Evolutionary conservation across 768 basidiomycete genomes (phyloP).

Genomic region (Paxillus involutus): DNA sequence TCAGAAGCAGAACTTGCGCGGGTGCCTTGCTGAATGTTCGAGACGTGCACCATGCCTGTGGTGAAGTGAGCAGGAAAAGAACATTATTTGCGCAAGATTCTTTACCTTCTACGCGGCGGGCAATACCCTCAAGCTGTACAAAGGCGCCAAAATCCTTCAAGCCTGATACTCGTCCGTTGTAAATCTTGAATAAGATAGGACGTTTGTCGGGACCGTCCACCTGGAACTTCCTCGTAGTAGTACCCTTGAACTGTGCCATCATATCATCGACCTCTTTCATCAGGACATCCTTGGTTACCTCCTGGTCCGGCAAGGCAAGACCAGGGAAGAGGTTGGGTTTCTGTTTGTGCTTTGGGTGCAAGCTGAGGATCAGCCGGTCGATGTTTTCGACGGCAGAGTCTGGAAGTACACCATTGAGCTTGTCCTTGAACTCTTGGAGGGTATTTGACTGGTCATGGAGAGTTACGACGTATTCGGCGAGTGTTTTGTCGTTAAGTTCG

Average conservation of each 20-base stretch:
- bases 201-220: slow-evolving; percentile 62
- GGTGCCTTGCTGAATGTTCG: slow-evolving; percentile 81
- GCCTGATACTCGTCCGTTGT: slow-evolving; percentile 80
- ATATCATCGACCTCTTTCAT: slow-evolving; percentile 89
- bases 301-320: slow-evolving; percentile 75
- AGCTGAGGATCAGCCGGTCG: slow-evolving; percentile 89
- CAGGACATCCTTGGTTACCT: slow-evolving; percentile 72
- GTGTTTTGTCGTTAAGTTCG: slow-evolving; percentile 83
- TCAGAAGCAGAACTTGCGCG: slow-evolving; percentile 88
- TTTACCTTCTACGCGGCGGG: slow-evolving; percentile 86
- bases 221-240: slow-evolving; percentile 59
- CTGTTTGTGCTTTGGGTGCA: slow-evolving; percentile 97
- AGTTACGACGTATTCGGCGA: slow-evolving; percentile 93
- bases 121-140: slow-evolving; percentile 83
- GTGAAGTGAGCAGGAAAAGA: slow-evolving; percentile 4
- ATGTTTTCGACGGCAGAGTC: slow-evolving; percentile 90
- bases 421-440: slow-evolving; percentile 76
- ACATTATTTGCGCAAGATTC: background rate
- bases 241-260: slow-evolving; percentile 70
- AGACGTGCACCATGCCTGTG: slow-evolving; percentile 96
- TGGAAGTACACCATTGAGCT: slow-evolving; percentile 79
- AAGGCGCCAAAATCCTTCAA: slow-evolving; percentile 97
- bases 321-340: slow-evolving; percentile 77
- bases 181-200: slow-evolving; percentile 93
- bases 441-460: slow-evolving; percentile 85